These are phyloP conservation scores for Hanseniaspora hatyaiensis DNA, from an alignment of 805 yeast species.

Conservation along the genomic window DNA sequence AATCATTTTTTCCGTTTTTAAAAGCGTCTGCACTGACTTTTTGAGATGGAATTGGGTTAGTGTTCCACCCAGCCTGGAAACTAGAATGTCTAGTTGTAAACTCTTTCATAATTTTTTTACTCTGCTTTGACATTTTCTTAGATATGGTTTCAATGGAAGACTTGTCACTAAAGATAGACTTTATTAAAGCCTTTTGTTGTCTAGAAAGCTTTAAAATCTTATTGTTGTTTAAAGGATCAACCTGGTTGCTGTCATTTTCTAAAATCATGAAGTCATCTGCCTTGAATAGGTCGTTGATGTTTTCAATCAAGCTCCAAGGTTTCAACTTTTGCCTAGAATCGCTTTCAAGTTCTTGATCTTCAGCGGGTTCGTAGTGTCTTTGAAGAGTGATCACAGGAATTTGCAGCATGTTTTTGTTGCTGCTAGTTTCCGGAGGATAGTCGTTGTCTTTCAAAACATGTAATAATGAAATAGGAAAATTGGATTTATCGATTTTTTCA, in stretches of 20 bases:
- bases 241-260: constrained; percentile 10
- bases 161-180: constrained; percentile 46
- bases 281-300: constrained; percentile 48
- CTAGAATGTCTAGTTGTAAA: constrained; percentile 33
- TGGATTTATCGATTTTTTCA: constrained; percentile 31
- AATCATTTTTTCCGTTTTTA: constrained; percentile 22
- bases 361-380: constrained; percentile 43
- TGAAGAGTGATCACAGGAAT: constrained; percentile 54
- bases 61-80: constrained; percentile 35
- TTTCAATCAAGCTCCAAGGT: constrained; percentile 48
- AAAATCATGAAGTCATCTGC: constrained; percentile 15
- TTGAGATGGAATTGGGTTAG: constrained; percentile 17
- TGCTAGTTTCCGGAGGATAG: constrained; percentile 53
- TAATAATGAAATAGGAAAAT: constrained; percentile 57
- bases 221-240: constrained; percentile 5
- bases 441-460: constrained; percentile 49
- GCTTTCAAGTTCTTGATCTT: constrained; percentile 19
- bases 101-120: constrained; percentile 42
- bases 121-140: constrained; percentile 59
- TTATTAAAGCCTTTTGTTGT: constrained; percentile 35
- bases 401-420: constrained; percentile 35
- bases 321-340: constrained; percentile 30
- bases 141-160: constrained; percentile 43
- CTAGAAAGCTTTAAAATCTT: constrained; percentile 6
- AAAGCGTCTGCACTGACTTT: constrained; percentile 22